These are phyloP conservation scores for Stachybotrys chlorohalonatus DNA, from an alignment of 2,329 filamentous ascomycete species.

Conservation along the genomic window DNA sequence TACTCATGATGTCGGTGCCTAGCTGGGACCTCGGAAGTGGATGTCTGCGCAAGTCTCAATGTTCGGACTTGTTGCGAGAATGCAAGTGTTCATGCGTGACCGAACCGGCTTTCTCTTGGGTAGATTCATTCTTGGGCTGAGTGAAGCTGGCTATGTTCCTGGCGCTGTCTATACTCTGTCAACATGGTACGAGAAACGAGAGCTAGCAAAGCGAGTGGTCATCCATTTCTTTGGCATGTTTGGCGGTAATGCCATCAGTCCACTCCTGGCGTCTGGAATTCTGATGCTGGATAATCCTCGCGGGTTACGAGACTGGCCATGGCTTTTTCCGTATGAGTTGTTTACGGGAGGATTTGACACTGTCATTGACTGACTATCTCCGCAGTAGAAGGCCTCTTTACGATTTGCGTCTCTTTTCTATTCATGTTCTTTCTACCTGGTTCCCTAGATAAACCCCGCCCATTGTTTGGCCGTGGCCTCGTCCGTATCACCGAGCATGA, in stretches of 20 bases:
- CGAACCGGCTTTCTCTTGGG: conserved; percentile 34
- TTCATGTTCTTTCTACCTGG: conserved; percentile 33
- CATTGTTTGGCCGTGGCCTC: conserved; percentile 27
- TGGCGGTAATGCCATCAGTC: conserved; percentile 37
- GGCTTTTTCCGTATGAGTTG: conserved; percentile 36
- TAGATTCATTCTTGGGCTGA: conserved; percentile 34
- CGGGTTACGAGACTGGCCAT: conserved; percentile 38
- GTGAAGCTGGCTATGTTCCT: conserved; percentile 43
- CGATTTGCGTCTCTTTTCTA: conserved; percentile 26
- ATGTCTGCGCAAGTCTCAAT: conserved; percentile 37
- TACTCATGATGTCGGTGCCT: neutral
- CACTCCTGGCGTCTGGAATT: conserved; percentile 37
- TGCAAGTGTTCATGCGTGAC: conserved; percentile 33
- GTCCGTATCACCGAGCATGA: conserved; percentile 25
- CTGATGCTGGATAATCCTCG: conserved; percentile 30
- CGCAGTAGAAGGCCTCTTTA: conserved; percentile 35
- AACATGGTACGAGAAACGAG: conserved; percentile 37
- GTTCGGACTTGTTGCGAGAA: conserved; percentile 35
- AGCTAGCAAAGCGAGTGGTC: conserved; percentile 36
- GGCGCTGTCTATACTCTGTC: conserved; percentile 41
- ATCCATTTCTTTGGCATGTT: conserved; percentile 47
- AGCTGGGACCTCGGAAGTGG: conserved; percentile 38
- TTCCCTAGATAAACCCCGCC: conserved; percentile 28
- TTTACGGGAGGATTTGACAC: no score
- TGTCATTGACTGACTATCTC: neutral